Conservation (phyloP, 352 stramenopile species). For the Thalassiosira delicatula region DNA sequence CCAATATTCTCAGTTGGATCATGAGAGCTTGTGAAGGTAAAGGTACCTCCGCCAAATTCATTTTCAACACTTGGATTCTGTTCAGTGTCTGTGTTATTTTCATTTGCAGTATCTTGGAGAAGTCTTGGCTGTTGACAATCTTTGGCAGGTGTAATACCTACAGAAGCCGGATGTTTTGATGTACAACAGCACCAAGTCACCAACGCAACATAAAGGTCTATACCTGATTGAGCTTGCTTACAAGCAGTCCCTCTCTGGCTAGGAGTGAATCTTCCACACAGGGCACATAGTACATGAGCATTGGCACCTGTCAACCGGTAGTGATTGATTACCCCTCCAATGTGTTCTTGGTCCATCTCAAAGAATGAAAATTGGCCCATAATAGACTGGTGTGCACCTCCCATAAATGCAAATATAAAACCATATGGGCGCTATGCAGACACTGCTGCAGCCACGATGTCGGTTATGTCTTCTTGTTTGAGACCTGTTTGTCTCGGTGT, state of each 20-base stretch:
- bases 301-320: neutral
- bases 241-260: conserved; percentile 18
- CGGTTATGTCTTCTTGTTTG: conserved; percentile 13
- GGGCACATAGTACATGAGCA: conserved; percentile 24
- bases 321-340: conserved; percentile 37
- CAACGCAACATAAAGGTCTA: conserved; percentile 24
- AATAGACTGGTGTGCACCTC: conserved; percentile 39
- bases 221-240: conserved; percentile 20
- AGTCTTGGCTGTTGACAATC: conserved; percentile 11
- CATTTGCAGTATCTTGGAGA: conserved; percentile 17
- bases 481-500: conserved; percentile 8
- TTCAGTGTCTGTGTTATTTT: conserved; percentile 31
- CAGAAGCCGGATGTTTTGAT: conserved; percentile 28
- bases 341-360: conserved; percentile 37
- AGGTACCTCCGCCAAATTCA: conserved; percentile 20
- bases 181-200: conserved; percentile 44
- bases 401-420: conserved; percentile 43
- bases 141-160: conserved; percentile 19
- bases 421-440: conserved; percentile 22
- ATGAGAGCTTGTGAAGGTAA: conserved; percentile 26
- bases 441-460: conserved; percentile 33
- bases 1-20: conserved; percentile 24
- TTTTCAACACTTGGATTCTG: conserved; percentile 24
- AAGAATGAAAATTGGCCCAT: conserved; percentile 45
- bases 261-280: conserved; percentile 39